Percentiles rank a stretch among this genome's conserved stretches.
phyloP scores from a whole-genome alignment of 768 basidiomycete genomes.

The Macrolepiota albuminosa region DNA sequence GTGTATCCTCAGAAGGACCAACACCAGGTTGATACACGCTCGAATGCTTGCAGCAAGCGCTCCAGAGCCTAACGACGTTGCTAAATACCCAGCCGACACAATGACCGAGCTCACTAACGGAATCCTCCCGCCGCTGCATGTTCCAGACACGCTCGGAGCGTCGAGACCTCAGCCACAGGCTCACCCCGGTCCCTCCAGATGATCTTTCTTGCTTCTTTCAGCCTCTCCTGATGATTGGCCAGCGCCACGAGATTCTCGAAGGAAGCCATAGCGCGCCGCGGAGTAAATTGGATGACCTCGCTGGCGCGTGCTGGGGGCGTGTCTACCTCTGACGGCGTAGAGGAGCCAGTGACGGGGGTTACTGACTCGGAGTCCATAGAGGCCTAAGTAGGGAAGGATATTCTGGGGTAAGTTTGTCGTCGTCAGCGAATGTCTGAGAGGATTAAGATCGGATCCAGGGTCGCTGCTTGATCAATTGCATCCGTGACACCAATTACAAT shows the following conservation, averaged over 20 bases:
- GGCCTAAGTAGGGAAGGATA: background rate
- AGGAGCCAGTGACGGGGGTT: constrained; percentile 11
- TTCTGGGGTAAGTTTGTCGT: background rate
- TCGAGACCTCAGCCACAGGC: constrained; percentile 62
- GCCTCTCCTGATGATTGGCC: constrained; percentile 76
- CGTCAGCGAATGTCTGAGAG: background rate
- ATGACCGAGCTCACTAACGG: constrained; percentile 43
- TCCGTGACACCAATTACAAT: background rate
- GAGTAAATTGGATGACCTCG: constrained; percentile 43
- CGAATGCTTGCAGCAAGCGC: constrained; percentile 77
- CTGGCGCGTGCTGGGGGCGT: background rate
- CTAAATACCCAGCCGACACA: background rate
- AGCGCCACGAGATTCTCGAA: constrained; percentile 84
- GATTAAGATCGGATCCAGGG: background rate
- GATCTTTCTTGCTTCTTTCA: constrained; percentile 71
- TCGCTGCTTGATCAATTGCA: background rate
- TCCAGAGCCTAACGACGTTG: constrained; percentile 58
- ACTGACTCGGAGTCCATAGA: constrained; percentile 12
- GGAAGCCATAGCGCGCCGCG: constrained; percentile 58
- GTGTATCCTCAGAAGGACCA: constrained; percentile 71
- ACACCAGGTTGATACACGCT: constrained; percentile 75
- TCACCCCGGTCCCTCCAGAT: constrained; percentile 81
- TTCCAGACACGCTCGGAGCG: constrained; percentile 59
- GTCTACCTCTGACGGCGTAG: constrained; percentile 10
- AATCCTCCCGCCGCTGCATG: constrained; percentile 70